phyloP scores from a whole-genome alignment of 805 yeast species.

The Candida nitratophila region DNA sequence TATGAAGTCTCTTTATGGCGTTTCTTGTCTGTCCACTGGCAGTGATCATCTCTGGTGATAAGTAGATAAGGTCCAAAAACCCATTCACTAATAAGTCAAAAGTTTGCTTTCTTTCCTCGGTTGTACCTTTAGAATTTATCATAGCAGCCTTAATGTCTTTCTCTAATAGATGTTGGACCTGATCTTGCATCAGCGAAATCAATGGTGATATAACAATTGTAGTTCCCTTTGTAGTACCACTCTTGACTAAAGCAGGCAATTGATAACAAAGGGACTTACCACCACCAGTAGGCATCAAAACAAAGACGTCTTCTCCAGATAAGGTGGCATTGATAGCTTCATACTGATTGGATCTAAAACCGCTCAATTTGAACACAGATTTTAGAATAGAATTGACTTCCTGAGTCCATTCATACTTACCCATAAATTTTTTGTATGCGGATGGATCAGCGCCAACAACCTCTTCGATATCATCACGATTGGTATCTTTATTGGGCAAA shows the following conservation, averaged over 20 bases:
- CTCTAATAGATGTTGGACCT: constrained; percentile 69
- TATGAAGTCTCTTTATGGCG: constrained; percentile 52
- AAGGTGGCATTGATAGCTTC: constrained; percentile 79
- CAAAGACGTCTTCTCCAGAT: constrained; percentile 81
- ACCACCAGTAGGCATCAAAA: constrained; percentile 98
- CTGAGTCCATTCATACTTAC: constrained; percentile 49
- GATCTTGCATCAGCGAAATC: constrained; percentile 96
- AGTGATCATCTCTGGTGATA: constrained; percentile 92
- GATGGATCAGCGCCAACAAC: constrained; percentile 19
- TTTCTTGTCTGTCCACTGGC: constrained; percentile 62
- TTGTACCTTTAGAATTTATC: constrained; percentile 71
- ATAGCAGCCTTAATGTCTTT: constrained; percentile 75
- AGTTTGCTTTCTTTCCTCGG: constrained; percentile 55
- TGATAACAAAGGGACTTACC: constrained; percentile 96
- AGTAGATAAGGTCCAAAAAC: constrained; percentile 65
- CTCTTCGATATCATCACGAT: constrained; percentile 26
- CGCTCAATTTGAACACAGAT: constrained; percentile 51
- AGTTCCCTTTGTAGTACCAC: constrained; percentile 74
- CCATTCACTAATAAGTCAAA: constrained; percentile 60
- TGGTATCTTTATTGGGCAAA: not conserved
- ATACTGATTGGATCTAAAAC: constrained; percentile 76
- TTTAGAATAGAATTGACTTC: constrained; percentile 59
- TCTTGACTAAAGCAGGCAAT: constrained; percentile 76
- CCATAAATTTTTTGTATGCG: constrained; percentile 21
- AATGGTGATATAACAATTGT: constrained; percentile 92